These are phyloP conservation scores for Globisporangium sylvaticum DNA, from an alignment of 352 stramenopile species.

Conservation along the genomic window DNA sequence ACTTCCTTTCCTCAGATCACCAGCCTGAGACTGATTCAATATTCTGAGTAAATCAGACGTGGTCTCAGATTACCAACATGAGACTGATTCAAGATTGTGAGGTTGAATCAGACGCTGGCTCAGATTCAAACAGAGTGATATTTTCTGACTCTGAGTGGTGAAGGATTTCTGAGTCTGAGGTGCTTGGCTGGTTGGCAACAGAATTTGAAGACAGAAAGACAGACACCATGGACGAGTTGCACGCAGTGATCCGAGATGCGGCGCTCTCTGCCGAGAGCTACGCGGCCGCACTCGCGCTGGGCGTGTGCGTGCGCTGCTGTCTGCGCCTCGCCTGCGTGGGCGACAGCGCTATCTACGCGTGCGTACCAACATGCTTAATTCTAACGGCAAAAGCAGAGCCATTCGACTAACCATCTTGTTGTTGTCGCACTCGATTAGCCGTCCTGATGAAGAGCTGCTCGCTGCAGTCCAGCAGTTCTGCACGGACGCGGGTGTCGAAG, in stretches of 20 bases:
- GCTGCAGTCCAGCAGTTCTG: constrained; percentile 12
- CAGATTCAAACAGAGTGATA: too few species aligned
- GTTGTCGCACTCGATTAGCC: not conserved
- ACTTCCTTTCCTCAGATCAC: too few species aligned
- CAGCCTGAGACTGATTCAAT: too few species aligned
- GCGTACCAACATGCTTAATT: constrained; percentile 13
- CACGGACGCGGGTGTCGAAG: not conserved
- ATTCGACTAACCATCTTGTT: not conserved
- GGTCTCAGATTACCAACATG: too few species aligned
- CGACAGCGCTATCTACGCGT: constrained; percentile 51
- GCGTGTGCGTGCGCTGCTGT: constrained; percentile 64
- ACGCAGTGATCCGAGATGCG: constrained; percentile 14
- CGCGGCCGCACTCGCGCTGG: constrained; percentile 18
- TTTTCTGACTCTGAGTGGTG: too few species aligned
- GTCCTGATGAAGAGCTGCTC: constrained; percentile 29
- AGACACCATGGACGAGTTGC: constrained; percentile 22
- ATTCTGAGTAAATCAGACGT: too few species aligned
- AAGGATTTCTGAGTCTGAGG: not conserved
- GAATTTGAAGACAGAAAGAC: not conserved
- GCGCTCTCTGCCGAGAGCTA: constrained; percentile 33
- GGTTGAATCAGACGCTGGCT: too few species aligned
- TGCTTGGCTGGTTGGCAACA: not conserved
- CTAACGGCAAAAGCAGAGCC: not conserved
- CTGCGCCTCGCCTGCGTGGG: constrained; percentile 55
- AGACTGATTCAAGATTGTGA: too few species aligned